Conservation (phyloP, 2,329 filamentous ascomycete genomes). For the Lecanoromycetidae sp. region DNA sequence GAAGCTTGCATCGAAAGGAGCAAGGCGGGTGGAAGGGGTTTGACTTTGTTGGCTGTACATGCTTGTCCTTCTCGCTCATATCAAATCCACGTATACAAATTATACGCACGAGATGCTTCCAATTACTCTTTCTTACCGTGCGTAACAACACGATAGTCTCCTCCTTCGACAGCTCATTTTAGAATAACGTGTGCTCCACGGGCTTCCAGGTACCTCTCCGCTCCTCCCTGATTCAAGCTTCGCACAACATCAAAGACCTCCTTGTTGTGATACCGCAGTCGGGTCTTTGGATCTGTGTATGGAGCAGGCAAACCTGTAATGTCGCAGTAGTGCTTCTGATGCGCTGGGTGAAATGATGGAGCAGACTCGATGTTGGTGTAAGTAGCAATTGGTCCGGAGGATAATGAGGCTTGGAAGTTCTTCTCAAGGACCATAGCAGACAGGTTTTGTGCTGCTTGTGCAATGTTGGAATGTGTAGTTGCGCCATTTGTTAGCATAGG, state of each 20-base stretch:
- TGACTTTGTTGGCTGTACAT: constrained; percentile 93
- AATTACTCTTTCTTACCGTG: too few relatives aligned
- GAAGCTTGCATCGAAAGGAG: constrained; percentile 67
- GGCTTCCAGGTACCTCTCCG: constrained; percentile 80
- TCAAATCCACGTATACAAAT: too few relatives aligned
- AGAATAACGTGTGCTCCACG: constrained; percentile 85
- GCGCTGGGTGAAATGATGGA: constrained; percentile 65
- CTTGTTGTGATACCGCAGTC: constrained; percentile 81
- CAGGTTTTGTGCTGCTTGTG: constrained; percentile 76
- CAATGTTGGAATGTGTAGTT: constrained; percentile 55
- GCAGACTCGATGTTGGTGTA: constrained; percentile 97
- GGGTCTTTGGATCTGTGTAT: constrained; percentile 90
- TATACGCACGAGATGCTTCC: too few relatives aligned
- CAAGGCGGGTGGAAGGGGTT: constrained; percentile 77
- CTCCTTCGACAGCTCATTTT: too few relatives aligned
- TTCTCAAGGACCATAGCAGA: constrained; percentile 83
- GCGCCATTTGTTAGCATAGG: constrained; percentile 20
- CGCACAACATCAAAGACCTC: constrained; percentile 82
- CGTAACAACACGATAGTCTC: too few relatives aligned
- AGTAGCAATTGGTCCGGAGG: constrained; percentile 58
- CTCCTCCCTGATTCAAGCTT: constrained; percentile 64
- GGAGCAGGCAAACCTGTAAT: constrained; percentile 83
- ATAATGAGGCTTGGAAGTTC: constrained; percentile 43
- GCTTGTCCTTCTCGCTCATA: too few relatives aligned
- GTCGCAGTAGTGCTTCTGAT: constrained; percentile 86